Base-by-base conservation (phyloP, 1,139 yeast species). In the Meyerozyma sp. region DNA sequence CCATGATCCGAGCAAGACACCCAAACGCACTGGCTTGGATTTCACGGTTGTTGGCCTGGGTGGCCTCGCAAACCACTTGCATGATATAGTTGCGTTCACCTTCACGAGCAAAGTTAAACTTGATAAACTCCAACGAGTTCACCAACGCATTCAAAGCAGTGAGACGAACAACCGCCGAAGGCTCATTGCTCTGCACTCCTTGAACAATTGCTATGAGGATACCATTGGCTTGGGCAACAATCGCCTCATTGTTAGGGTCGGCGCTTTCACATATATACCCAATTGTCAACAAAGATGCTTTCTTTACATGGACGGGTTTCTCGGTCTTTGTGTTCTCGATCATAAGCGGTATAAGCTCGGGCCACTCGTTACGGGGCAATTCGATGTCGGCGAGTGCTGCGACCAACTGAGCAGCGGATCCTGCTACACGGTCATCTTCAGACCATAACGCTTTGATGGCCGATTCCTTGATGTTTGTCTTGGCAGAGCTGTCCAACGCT, bases 1-100 rank as follows among this genome's bases (percentile, higher is more conserved):
- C 81, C 95, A 93, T 90, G 53, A 93, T 90, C 57, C 87, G 81
- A 38, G 97, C 95, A 48, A 93, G 77, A 59, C 97, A 95, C 45
- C 97, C 98, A 66, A 89, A 93, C 0, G 98, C 96, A 41, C 95
- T 86, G 10, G 95, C 93, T 66, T 91, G 96, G 49, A 93, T 73
- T 55, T 86, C 94, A 40, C 76, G 69, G 57, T 86, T 87, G 42
- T 79, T 79, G 26, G 95, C 87, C 65, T 93, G 97, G 16, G 98
- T 91, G 18, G 98, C 96, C 66, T 93, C 98, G 68, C 98, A 93
- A 10, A 93, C 97, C 42, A 93, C 98, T 70, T 90, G 97, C 98
- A 93, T 93, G 61, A 93, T 86, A 65, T 86, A 91, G 63, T 93
- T 90, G 60, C 98, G 81, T 71, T 93, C 98, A 48, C 95, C 95